These are phyloP conservation scores for Sporothrix pallida DNA, from an alignment of 2,329 filamentous ascomycete species.

Conservation along the genomic window DNA sequence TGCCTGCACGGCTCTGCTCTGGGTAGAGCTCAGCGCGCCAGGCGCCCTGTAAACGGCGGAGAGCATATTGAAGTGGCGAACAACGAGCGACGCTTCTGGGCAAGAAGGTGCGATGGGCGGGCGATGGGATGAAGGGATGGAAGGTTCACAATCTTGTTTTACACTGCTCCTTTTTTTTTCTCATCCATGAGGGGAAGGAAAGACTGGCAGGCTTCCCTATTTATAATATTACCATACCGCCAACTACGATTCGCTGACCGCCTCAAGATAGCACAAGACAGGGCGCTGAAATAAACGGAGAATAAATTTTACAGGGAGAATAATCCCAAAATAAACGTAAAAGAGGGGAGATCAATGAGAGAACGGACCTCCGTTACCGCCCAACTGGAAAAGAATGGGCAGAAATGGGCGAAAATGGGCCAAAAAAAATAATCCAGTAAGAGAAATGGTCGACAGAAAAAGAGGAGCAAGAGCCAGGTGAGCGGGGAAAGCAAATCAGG, in stretches of 20 bases:
- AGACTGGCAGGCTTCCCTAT: constrained; percentile 1
- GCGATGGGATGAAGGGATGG: neutral
- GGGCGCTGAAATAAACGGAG: constrained; percentile 25
- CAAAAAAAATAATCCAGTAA: constrained; percentile 6
- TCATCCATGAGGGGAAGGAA: neutral
- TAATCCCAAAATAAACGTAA: neutral
- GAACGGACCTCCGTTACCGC: constrained; percentile 27
- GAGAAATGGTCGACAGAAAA: neutral
- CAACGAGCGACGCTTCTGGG: constrained; percentile 9
- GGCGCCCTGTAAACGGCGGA: constrained; percentile 29
- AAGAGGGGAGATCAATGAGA: neutral
- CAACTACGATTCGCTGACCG: constrained; percentile 29
- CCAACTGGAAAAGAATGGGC: neutral
- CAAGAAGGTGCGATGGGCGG: neutral
- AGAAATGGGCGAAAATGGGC: neutral
- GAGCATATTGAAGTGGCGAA: constrained; percentile 23
- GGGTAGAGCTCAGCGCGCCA: constrained; percentile 19
- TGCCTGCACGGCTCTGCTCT: constrained; percentile 6
- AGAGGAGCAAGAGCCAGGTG: neutral
- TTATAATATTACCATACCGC: constrained; percentile 28
- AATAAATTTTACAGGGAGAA: constrained; percentile 3
- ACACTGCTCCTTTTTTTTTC: neutral
- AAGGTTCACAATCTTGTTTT: constrained; percentile 8
- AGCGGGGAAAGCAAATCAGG: neutral
- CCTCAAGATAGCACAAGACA: constrained; percentile 11